Evolutionary conservation across 2,329 filamentous ascomycete species (phyloP).

Genomic region (Nectriaceae sp.): DNA sequence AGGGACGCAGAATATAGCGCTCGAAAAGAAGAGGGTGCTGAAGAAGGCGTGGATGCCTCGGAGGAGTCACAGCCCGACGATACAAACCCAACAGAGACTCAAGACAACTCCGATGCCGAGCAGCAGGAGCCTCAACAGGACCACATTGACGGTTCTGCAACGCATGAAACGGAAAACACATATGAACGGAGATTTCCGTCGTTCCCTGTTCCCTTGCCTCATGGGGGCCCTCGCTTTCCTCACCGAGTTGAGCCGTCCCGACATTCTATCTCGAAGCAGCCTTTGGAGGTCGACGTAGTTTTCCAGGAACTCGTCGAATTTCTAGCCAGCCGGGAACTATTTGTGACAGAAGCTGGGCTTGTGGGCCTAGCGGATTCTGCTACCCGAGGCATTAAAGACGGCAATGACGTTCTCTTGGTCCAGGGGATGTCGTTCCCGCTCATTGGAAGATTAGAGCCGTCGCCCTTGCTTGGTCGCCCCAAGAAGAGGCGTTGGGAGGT

Average conservation of each 20-base stretch:
- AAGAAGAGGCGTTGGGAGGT: neutral
- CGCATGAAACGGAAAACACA: neutral
- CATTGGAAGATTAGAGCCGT: neutral
- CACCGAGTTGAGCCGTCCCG: neutral
- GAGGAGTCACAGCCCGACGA: neutral
- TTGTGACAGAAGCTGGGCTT: neutral
- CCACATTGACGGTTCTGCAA: neutral
- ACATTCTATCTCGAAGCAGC: no score
- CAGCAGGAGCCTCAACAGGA: neutral
- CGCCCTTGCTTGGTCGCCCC: neutral
- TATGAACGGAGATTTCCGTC: neutral
- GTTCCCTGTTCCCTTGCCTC: neutral
- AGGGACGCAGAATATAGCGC: no score
- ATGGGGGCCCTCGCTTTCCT: neutral
- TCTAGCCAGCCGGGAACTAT: neutral
- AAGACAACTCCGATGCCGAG: neutral
- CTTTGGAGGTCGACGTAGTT: neutral
- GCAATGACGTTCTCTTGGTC: neutral
- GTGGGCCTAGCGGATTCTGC: neutral
- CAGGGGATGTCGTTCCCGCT: neutral
- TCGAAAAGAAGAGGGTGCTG: no score
- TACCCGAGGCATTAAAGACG: neutral
- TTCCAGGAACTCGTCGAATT: neutral
- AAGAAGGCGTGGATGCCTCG: no score
- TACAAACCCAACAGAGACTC: neutral